Base-by-base conservation (phyloP, 2,329 filamentous ascomycete genomes). In the Moelleriella libera region DNA sequence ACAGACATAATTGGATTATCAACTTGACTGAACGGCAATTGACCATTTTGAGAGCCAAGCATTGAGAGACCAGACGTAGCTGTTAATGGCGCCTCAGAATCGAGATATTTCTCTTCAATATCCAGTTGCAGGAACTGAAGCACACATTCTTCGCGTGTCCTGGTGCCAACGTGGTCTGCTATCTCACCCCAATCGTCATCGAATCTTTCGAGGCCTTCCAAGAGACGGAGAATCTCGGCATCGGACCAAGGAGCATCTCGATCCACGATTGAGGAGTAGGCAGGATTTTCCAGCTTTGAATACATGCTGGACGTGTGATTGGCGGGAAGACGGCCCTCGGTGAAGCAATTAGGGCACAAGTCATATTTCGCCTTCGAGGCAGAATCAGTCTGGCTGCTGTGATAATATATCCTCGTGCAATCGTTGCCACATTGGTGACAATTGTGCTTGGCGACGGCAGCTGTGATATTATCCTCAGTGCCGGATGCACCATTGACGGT, bases 1-100 rank as follows among this genome's bases (percentile, higher is more conserved):
- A 97, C 92, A 21, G 89, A 95, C 77, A 98, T 83, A 52, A 98
- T 87, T 0, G 94, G 90, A 64, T 97, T 98, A 58, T 98, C 92
- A 11, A 85, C 82, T 61, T 94, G 87, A 62, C 80, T 89, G 63
- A 97, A 92, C 0, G 92, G 92, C 43, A 95, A 75, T 51, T 88
- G 82, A 7, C 89, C 89, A 50, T 83, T 78, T 46, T 87, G 76
- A 48, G 80, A 76, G 34, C 84, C 83, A 37, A 92, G 70, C 71
- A 84, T 70, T 48, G 78, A 71, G 48, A 85, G 69, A 6, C 80
- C 76, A 1, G 68, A 76, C 9, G 72, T 74, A 44, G 71, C 70
- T 49, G 69, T 71, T 47, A 76, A 64, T 2, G 63, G 58, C 4
- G 59, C 56, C 57, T 90, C 82, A 6, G 87, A 80, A 57, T 97